These are phyloP conservation scores for Rhytidiadelphus loreus DNA, from an alignment of 225 moss, liverwort and hornwort genomes.

Conservation along the genomic window DNA sequence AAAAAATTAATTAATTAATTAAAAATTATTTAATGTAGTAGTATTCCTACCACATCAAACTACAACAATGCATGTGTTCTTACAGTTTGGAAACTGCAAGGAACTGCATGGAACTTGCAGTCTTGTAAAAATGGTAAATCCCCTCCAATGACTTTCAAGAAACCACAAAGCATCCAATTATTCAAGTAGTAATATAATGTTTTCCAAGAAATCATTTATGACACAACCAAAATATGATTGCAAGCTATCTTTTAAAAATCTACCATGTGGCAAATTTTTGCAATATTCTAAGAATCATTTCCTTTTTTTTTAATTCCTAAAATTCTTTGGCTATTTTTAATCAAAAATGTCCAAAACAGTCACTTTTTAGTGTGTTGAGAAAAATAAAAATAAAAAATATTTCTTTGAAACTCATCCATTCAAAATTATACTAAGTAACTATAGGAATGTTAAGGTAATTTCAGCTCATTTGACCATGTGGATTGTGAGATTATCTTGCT, in stretches of 20 bases:
- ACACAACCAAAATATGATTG: neutral
- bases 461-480: neutral
- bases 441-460: neutral
- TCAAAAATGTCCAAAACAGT: neutral
- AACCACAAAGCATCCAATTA: neutral
- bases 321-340: neutral
- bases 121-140: too few species aligned
- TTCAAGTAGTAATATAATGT: neutral
- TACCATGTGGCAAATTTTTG: neutral
- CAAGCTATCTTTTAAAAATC: neutral
- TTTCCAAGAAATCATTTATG: neutral
- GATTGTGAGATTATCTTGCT: neutral
- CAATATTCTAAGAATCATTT: neutral
- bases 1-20: too few species aligned
- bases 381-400: neutral
- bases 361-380: neutral
- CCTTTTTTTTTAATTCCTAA: too few species aligned
- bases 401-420: neutral
- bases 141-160: too few species aligned
- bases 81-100: too few species aligned
- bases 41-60: too few species aligned
- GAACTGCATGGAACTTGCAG: too few species aligned
- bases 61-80: too few species aligned
- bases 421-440: neutral
- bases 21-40: too few species aligned